Conservation (phyloP, 1,139 yeast genomes). For the Waltiozyma sp. region DNA sequence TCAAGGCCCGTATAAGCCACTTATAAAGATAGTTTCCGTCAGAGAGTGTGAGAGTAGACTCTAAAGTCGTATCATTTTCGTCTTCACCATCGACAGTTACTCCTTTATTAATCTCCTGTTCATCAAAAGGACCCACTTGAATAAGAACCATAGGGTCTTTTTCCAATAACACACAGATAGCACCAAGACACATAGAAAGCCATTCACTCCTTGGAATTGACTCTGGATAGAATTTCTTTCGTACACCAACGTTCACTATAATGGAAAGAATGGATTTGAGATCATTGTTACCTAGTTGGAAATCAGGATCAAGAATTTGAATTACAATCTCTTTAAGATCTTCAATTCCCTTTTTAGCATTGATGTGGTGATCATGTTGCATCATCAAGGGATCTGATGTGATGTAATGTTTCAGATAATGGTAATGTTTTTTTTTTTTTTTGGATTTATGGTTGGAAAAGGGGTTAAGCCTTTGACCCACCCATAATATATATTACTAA, state of each 20-base stretch:
- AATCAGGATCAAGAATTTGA: neutral
- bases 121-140: constrained; percentile 1
- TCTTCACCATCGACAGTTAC: neutral
- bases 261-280: constrained; percentile 1
- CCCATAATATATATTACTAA: too few species aligned
- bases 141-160: constrained; percentile 13
- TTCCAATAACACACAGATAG: constrained; percentile 13
- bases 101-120: neutral
- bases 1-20: constrained; percentile 13
- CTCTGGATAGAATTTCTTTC: constrained; percentile 2
- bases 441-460: too few species aligned
- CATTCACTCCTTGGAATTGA: constrained; percentile 3
- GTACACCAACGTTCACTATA: constrained; percentile 9
- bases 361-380: too few species aligned
- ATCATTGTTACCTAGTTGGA: neutral
- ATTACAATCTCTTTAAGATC: constrained; percentile 3
- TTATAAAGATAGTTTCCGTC: constrained; percentile 6
- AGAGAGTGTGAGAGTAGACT: neutral
- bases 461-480: too few species aligned
- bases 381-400: too few species aligned
- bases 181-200: constrained; percentile 12
- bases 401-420: too few species aligned
- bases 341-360: neutral
- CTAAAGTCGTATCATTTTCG: constrained; percentile 1
- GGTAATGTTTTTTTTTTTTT: too few species aligned